Percentiles rank a stretch among this genome's conserved stretches.
Conservation (phyloP, 371 early-diverging fungal genomes). For the Smittium mucronatum region DNA sequence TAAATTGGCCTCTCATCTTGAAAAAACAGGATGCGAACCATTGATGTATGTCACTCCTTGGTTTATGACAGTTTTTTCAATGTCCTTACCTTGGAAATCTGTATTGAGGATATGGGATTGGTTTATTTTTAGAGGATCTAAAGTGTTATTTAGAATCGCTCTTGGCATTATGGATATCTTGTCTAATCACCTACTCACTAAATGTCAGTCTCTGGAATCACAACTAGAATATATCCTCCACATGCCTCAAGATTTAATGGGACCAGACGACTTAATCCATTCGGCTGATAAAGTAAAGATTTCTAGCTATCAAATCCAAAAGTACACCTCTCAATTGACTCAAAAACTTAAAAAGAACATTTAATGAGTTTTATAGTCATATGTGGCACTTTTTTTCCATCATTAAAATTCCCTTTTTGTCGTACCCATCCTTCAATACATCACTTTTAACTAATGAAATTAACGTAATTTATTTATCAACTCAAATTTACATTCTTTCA, state of each 20-base stretch:
- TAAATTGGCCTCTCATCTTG: conserved; percentile 57
- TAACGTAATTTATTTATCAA: too few species aligned
- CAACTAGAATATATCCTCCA: conserved; percentile 62
- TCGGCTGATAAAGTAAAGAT: conserved; percentile 53
- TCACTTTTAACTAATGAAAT: too few species aligned
- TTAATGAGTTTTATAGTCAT: conserved; percentile 51
- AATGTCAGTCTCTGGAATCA: conserved; percentile 66
- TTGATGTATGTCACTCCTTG: conserved; percentile 86
- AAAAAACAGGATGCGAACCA: conserved; percentile 59
- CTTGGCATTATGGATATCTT: conserved; percentile 58
- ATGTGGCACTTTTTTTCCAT: conserved; percentile 78
- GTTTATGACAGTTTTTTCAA: conserved; percentile 86
- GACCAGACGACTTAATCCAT: conserved; percentile 52
- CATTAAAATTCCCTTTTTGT: conserved; percentile 75
- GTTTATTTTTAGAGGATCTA: conserved; percentile 59
- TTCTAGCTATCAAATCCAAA: conserved; percentile 22
- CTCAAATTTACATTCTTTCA: too few species aligned
- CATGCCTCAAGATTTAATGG: conserved; percentile 58
- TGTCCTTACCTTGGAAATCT: conserved; percentile 79
- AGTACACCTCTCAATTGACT: background rate
- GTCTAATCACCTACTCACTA: conserved; percentile 44
- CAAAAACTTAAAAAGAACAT: conserved; percentile 31
- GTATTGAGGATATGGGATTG: conserved; percentile 89
- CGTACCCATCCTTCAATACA: conserved; percentile 46
- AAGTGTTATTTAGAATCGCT: conserved; percentile 71